phyloP scores from a whole-genome alignment of 139 green algal genomes.

The Chlorella sp. region DNA sequence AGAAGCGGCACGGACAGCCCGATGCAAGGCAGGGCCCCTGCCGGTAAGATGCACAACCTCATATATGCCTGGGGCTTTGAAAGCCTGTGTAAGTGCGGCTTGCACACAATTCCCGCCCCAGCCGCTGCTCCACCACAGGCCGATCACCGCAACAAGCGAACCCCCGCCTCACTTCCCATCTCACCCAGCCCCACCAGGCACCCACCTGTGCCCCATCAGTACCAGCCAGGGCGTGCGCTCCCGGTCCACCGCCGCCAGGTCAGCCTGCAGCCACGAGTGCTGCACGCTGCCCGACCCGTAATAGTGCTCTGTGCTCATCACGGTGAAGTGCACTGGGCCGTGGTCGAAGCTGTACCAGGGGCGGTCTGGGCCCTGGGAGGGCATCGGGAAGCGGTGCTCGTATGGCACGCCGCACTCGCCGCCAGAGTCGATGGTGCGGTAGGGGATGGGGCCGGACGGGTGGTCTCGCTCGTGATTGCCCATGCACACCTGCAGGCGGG shows the following conservation, averaged over 20 bases:
- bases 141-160: no score
- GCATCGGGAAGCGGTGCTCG: slow-evolving; percentile 50
- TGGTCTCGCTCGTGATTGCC: slow-evolving; percentile 89
- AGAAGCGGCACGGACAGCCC: no score
- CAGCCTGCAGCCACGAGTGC: slow-evolving; percentile 21
- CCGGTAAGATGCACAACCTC: no score
- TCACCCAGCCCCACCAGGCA: background rate
- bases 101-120: no score
- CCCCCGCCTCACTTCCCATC: background rate
- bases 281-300: background rate
- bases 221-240: background rate
- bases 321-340: background rate
- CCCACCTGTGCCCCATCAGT: slow-evolving; percentile 15
- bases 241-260: slow-evolving; percentile 59
- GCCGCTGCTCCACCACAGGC: no score
- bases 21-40: no score
- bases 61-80: no score
- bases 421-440: slow-evolving; percentile 43
- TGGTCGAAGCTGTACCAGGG: slow-evolving; percentile 66
- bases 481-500: slow-evolving; percentile 64
- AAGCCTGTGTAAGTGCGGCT: no score
- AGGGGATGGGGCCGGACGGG: slow-evolving; percentile 40
- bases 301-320: slow-evolving; percentile 7
- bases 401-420: slow-evolving; percentile 80
- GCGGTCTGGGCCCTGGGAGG: slow-evolving; percentile 75